phyloP scores from a whole-genome alignment of 176 grass and related monocot species.

The Sorghum bicolor region Sorghum_bicolor_NCBIv3 NC_012879.2:7799501-7800000 shows the following conservation, averaged over 20 bases:
- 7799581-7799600: conserved; percentile 3
- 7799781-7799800: not conserved
- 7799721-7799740: conserved; percentile 10
- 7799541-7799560: not conserved
- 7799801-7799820: not conserved
- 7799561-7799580: not conserved
- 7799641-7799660: not conserved
- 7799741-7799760: not conserved
- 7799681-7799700: not conserved
- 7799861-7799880: not conserved
- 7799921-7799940: not conserved
- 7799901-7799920: not conserved
- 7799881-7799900: conserved; percentile 2
- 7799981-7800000: not conserved
- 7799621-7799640: too few relatives aligned
- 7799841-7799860: not conserved
- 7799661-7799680: conserved; percentile 10
- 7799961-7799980: conserved; percentile 11
- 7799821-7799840: not conserved
- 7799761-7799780: conserved; percentile 36
- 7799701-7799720: not conserved
- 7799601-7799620: not conserved
- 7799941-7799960: not conserved
- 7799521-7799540: not conserved
- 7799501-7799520: not conserved